phyloP scores from a whole-genome alignment of 1,139 yeast genomes.

The Nakaseomyces uthaithaninus region DNA sequence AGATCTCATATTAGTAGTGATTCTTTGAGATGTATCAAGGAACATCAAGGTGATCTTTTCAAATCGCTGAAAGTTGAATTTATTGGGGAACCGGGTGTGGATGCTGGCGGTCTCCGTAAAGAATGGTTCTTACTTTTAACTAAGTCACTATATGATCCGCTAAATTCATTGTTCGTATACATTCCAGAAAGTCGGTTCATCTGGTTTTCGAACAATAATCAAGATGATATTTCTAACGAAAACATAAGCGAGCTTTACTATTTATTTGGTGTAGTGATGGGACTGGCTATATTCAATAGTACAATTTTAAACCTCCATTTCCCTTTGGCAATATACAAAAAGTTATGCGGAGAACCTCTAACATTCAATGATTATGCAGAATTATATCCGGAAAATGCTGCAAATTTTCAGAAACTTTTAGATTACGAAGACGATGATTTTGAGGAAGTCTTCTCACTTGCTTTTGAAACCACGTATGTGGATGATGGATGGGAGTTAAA shows the following conservation, averaged over 20 bases:
- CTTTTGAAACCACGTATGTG: conserved; percentile 40
- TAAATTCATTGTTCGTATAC: conserved; percentile 52
- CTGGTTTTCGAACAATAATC: conserved; percentile 60
- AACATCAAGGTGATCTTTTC: conserved; percentile 49
- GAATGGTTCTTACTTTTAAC: conserved; percentile 84
- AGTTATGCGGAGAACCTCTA: conserved; percentile 51
- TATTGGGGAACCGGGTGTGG: conserved; percentile 81
- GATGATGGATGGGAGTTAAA: conserved; percentile 34
- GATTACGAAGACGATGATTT: conserved; percentile 42
- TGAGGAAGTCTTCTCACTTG: conserved; percentile 39
- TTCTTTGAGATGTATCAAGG: conserved; percentile 58
- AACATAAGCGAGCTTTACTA: conserved; percentile 44
- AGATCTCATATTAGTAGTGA: conserved; percentile 64
- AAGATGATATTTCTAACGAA: conserved; percentile 26
- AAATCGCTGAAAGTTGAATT: conserved; percentile 74
- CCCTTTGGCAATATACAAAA: conserved; percentile 70
- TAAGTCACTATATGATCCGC: conserved; percentile 58
- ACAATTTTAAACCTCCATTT: conserved; percentile 73
- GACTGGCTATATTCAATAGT: conserved; percentile 85
- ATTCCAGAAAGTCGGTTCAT: conserved; percentile 62
- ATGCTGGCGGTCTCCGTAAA: conserved; percentile 87
- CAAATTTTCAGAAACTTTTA: conserved; percentile 48
- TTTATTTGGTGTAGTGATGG: conserved; percentile 76
- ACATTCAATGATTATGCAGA: conserved; percentile 56
- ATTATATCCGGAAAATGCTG: conserved; percentile 59